Percentiles rank a stretch among this genome's conserved stretches.
These are phyloP conservation scores for Medicago lupulina DNA, from an alignment of 306 rosid genomes.

Conservation along the genomic window DNA sequence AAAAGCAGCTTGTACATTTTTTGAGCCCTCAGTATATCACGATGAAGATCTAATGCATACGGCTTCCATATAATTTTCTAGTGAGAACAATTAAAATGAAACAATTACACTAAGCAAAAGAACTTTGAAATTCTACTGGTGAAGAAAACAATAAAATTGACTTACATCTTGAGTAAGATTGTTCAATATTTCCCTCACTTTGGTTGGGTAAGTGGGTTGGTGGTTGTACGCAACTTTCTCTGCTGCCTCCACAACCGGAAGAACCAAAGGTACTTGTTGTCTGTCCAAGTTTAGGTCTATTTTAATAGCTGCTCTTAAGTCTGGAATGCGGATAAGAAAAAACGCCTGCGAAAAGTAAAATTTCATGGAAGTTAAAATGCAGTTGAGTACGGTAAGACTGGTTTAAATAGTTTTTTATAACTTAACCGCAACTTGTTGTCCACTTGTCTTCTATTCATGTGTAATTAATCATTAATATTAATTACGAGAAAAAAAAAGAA, in stretches of 20 bases:
- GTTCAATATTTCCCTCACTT: not conserved
- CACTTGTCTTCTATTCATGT: too few species aligned
- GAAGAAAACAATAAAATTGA: too few species aligned
- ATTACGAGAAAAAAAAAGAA: too few species aligned
- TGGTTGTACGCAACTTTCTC: not conserved
- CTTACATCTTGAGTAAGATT: too few species aligned
- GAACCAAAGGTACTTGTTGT: not conserved
- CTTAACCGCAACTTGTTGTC: too few species aligned
- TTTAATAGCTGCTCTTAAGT: not conserved
- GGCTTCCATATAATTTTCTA: too few species aligned
- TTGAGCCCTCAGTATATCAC: not conserved
- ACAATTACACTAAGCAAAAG: not conserved
- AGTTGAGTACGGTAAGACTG: too few species aligned
- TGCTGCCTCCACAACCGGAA: not conserved
- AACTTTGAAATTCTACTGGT: too few species aligned
- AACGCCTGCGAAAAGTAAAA: not conserved
- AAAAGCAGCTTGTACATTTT: not conserved
- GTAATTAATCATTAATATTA: too few species aligned
- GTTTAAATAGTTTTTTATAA: too few species aligned
- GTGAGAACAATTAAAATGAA: not conserved
- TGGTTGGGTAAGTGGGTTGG: not conserved
- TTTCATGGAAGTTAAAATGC: too few species aligned
- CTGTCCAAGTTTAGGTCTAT: not conserved
- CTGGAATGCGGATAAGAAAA: not conserved
- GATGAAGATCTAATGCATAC: too few species aligned